Percentiles rank a stretch among this genome's conserved stretches.
These are phyloP conservation scores for Suillus sp. DNA, from an alignment of 768 basidiomycete species.

Conservation along the genomic window DNA sequence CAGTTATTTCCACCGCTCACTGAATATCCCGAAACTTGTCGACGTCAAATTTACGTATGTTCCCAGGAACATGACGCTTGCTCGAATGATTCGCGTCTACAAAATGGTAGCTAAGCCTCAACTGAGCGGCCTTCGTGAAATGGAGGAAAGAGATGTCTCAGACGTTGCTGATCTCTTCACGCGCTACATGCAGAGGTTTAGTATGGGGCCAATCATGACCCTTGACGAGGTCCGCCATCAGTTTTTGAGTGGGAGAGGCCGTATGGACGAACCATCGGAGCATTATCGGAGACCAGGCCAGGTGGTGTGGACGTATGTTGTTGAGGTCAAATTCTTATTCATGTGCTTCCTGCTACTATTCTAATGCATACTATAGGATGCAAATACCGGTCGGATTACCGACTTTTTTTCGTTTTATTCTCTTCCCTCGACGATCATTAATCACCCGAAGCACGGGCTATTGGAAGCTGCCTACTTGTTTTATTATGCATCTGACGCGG, in stretches of 20 bases:
- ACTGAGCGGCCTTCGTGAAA: conserved; percentile 78
- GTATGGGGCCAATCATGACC: conserved; percentile 73
- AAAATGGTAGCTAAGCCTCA: conserved; percentile 58
- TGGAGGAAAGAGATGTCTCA: conserved; percentile 77
- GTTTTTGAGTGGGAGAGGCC: conserved; percentile 81
- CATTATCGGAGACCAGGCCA: conserved; percentile 64
- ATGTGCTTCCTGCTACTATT: background rate
- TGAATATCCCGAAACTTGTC: conserved; percentile 91
- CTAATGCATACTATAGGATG: conserved; percentile 57
- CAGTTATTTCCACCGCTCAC: conserved; percentile 89
- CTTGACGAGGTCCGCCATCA: conserved; percentile 84
- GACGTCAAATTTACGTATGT: conserved; percentile 89
- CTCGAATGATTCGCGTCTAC: conserved; percentile 82
- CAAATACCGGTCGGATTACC: conserved; percentile 78
- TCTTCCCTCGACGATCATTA: conserved; percentile 91
- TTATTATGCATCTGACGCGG: conserved; percentile 88
- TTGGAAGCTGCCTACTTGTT: conserved; percentile 95
- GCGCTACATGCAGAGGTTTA: conserved; percentile 84
- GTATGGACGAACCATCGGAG: conserved; percentile 40
- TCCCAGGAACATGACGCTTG: conserved; percentile 84
- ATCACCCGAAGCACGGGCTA: conserved; percentile 63
- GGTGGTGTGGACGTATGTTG: conserved; percentile 95
- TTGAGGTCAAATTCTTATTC: conserved; percentile 62
- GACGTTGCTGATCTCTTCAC: conserved; percentile 70
- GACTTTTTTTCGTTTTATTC: conserved; percentile 98